phyloP scores from a whole-genome alignment of 2,329 filamentous ascomycete species.

The Xylariaceae sp. region DNA sequence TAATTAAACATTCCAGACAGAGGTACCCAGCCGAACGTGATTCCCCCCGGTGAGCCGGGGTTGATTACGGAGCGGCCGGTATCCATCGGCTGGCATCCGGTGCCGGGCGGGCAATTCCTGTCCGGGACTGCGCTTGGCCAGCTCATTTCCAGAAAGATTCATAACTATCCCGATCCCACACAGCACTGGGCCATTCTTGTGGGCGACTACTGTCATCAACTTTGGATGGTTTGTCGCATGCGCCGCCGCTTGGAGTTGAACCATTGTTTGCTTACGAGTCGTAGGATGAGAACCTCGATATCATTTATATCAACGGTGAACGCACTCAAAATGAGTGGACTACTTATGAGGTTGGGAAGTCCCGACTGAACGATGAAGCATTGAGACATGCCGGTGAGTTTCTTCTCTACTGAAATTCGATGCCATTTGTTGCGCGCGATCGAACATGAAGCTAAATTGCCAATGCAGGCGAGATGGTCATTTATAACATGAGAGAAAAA shows the following conservation, averaged over 20 bases:
- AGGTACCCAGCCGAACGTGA: constrained; percentile 17
- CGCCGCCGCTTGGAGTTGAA: neutral
- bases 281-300: constrained; percentile 20
- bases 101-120: constrained; percentile 16
- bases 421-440: neutral
- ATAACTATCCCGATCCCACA: constrained; percentile 19
- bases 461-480: constrained; percentile 19
- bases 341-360: constrained; percentile 18
- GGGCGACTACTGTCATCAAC: constrained; percentile 21
- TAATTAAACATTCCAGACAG: constrained; percentile 12
- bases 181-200: constrained; percentile 21
- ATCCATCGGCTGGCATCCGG: constrained; percentile 20
- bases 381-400: constrained; percentile 20
- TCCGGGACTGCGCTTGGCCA: constrained; percentile 17
- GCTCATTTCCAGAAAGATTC: constrained; percentile 16
- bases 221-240: constrained; percentile 19
- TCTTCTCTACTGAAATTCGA: neutral
- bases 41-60: constrained; percentile 16
- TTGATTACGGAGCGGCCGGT: constrained; percentile 10
- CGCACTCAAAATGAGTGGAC: constrained; percentile 14
- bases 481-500: constrained; percentile 20
- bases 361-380: constrained; percentile 19
- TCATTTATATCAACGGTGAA: constrained; percentile 19
- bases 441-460: constrained; percentile 1
- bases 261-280: constrained; percentile 6